Evolutionary conservation across 2,329 filamentous ascomycete genomes (phyloP), one percentile per base, ranked within the genome.

Genomic region (Rhytidhysteron rufulum): DNA sequence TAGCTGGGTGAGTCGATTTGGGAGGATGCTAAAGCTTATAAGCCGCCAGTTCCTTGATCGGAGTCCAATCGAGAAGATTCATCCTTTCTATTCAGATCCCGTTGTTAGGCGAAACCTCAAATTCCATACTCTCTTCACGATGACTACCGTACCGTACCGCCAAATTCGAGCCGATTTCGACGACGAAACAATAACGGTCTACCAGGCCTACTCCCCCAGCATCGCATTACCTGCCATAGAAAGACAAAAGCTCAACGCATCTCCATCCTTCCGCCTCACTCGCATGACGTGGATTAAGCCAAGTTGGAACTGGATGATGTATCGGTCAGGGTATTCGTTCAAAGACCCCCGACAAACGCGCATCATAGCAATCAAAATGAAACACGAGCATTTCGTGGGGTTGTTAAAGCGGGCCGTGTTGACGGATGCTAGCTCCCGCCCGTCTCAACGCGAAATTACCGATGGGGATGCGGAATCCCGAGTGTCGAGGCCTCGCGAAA

Each of bases 261-360:
- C 74, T 1, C 66, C 75, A 2, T 60, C 68, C 5, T 83, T 82
- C 62, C 67, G 60, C 11, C 63, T 65, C n/a, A 60, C 60, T 1
- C 72, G 79, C 37, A 82, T 81, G 78, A 83, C 79, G 4, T 83
- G 80, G 80, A 74, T 83, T 48, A 83, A 83, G 52, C 79, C 79
- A 0, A 77, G 72, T 43, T 83, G 78, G 72, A 65, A 68, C 34
- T 83, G 80, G 80, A 79, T 82, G 73, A 74, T 81, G 60, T 82
- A 83, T 54, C 77, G 80, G 34, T 69, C 71, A 16, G 79, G 78
- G 13, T 83, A 81, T 63, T 75, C 74, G 0, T 71, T 68, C 57
- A 83, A 83, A 50, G 76, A 79, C 44, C 21, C 56, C 0, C 58
- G 71, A 3, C 79, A 83, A 57, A 67, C 71, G 24, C 72, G 70